Percentiles rank a stretch among this genome's conserved stretches.
phyloP scores from a whole-genome alignment of 495 filamentous ascomycete genomes.

The Aspergillus sparsus region DNA sequence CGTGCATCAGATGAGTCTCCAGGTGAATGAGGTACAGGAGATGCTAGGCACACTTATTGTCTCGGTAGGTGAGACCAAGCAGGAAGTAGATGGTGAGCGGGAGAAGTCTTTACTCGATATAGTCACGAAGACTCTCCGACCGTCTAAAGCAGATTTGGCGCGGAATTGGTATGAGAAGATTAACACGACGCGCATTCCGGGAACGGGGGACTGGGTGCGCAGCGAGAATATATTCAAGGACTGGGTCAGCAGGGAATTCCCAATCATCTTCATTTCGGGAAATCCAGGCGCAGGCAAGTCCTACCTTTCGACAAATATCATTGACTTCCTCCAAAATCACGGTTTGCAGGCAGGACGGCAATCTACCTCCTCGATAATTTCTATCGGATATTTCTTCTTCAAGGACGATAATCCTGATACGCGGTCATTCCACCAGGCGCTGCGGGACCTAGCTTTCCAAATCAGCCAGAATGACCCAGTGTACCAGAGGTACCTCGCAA shows the following conservation, averaged over 20 bases:
- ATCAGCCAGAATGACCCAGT: slow-evolving; percentile 33
- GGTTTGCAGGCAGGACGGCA: slow-evolving; percentile 10
- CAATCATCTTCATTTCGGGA: slow-evolving; percentile 36
- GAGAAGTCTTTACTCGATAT: slow-evolving; percentile 12
- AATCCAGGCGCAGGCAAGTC: slow-evolving; percentile 39
- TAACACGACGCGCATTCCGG: slow-evolving; percentile 26
- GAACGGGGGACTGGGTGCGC: slow-evolving; percentile 39
- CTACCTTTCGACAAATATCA: slow-evolving; percentile 33
- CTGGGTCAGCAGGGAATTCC: slow-evolving; percentile 29
- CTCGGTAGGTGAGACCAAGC: not conserved
- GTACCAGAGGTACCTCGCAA: slow-evolving; percentile 29
- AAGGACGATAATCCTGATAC: slow-evolving; percentile 35
- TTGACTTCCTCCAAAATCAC: slow-evolving; percentile 26
- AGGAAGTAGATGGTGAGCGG: not conserved
- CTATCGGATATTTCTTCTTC: slow-evolving; percentile 39
- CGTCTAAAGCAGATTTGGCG: slow-evolving; percentile 17
- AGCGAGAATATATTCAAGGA: slow-evolving; percentile 26
- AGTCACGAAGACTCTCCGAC: slow-evolving; percentile 13
- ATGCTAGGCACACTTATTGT: slow-evolving; percentile 15
- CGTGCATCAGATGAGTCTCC: slow-evolving; percentile 21
- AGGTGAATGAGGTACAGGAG: slow-evolving; percentile 21
- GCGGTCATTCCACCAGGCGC: slow-evolving; percentile 29
- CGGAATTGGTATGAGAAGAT: slow-evolving; percentile 33
- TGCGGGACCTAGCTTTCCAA: slow-evolving; percentile 36
- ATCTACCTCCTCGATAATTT: slow-evolving; percentile 1